Percentiles rank a stretch among this genome's conserved stretches.
These are phyloP conservation scores for Alternaria postmessia DNA, from an alignment of 2,329 filamentous ascomycete species.

Conservation along the genomic window DNA sequence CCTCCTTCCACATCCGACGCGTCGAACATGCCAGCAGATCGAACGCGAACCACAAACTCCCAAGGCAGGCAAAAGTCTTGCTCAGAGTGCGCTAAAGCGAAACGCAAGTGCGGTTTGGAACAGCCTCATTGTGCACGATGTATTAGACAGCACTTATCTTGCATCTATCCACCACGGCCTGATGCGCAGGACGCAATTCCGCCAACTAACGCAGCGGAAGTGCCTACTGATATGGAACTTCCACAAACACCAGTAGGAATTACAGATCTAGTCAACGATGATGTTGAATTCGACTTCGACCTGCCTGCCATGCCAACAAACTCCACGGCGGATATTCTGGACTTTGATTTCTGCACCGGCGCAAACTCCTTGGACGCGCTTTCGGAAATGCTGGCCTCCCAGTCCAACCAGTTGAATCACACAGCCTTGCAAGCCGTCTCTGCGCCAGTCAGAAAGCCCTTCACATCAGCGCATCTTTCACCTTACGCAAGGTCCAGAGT, in stretches of 20 bases:
- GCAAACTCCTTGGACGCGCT: slow-evolving; percentile 63
- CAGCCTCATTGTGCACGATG: slow-evolving; percentile 64
- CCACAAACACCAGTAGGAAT: not conserved
- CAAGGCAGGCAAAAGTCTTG: slow-evolving; percentile 62
- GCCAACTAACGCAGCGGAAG: not conserved
- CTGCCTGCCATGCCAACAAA: slow-evolving; percentile 10
- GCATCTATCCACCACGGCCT: slow-evolving; percentile 53
- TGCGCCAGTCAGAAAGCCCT: slow-evolving; percentile 3
- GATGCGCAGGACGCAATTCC: not conserved
- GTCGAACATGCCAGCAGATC: slow-evolving; percentile 53
- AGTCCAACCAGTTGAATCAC: slow-evolving; percentile 3
- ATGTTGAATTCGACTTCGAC: slow-evolving; percentile 16
- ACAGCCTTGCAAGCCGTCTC: not conserved
- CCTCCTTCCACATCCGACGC: not conserved
- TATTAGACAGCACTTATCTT: slow-evolving; percentile 57
- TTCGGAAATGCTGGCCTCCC: slow-evolving; percentile 22
- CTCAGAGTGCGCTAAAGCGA: slow-evolving; percentile 64
- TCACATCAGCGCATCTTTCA: slow-evolving; percentile 25
- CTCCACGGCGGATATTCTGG: slow-evolving; percentile 16
- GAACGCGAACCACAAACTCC: slow-evolving; percentile 25
- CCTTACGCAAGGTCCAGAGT: slow-evolving; percentile 33
- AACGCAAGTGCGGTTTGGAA: slow-evolving; percentile 64
- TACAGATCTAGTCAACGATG: slow-evolving; percentile 33
- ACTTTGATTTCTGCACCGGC: slow-evolving; percentile 28
- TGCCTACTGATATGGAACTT: slow-evolving; percentile 31